Base-by-base conservation (phyloP, 169 alveolate genomes). In the Neospora caninum region DNA sequence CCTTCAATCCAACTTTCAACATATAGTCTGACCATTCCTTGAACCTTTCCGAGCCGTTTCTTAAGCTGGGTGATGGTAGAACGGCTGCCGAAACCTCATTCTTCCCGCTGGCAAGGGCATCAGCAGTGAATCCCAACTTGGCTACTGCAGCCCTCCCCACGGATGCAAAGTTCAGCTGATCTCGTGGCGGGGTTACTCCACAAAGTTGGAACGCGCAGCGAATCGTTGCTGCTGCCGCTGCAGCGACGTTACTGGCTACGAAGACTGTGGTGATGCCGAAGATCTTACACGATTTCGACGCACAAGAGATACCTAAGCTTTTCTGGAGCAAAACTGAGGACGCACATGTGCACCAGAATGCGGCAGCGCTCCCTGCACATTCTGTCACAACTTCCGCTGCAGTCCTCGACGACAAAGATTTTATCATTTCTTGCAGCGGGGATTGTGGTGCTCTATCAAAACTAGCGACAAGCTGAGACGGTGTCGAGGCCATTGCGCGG, bases 331-430 rank as follows among this genome's bases (percentile, higher is more conserved):
- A 36, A 7, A 82, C 69, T 1, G 89, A 82, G 6, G 89, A 38
- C 25, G 89, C 64, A 42, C 89, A 42, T 6, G 89, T 82, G 41
- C 89, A 38, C 89, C 89, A 82, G 64, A 82, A 82, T 0, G 89
- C 89, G 41, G 89, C 89, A 39, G 89, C 89, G 36, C 69, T 42
- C 20, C 38, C 89, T 10, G 89, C 89, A 29, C 89, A 82, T 49
- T 82, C 89, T 9, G 89, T 49, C 38, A 49, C 89, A 29, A 36
- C 89, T 36, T 36, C 89, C n/a, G 38, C 41, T 22, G 89, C 89
- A 0, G 67, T 29, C 25, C 38, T 29, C 54, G 2, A 10, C 6
- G 67, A 41, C 16, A 34, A 73, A 13, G 84, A 73, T 13, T n/a
- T 73, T 13, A 36, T 0, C 27, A 34, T 10, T 73, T 73, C 84